Percentiles rank a stretch among this genome's conserved stretches.
phyloP scores from a whole-genome alignment of 106 monocot genomes.

The Dioscorea alata region DNA sequence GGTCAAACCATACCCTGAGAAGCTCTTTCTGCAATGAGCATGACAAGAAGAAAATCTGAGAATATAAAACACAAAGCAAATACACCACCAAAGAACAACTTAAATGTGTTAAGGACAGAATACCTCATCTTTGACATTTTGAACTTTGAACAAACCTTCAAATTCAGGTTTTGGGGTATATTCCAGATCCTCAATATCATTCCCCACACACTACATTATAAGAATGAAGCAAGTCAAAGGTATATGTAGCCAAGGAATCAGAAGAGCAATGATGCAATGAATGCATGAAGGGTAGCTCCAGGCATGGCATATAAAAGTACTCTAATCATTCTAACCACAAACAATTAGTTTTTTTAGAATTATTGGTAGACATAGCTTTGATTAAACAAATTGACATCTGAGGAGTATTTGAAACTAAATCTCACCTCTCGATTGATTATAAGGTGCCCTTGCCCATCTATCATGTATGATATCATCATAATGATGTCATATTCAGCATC shows the following conservation, averaged over 20 bases:
- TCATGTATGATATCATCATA: slow-evolving; percentile 99
- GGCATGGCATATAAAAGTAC: too few relatives aligned
- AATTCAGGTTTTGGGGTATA: slow-evolving; percentile 99
- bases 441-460: slow-evolving; percentile 83
- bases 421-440: slow-evolving; percentile 93
- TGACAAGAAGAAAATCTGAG: not conserved
- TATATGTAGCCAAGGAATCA: too few relatives aligned
- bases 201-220: slow-evolving; percentile 73
- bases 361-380: not conserved
- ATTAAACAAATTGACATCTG: not conserved
- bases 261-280: too few relatives aligned
- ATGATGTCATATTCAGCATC: slow-evolving; percentile 91
- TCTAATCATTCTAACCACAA: too few relatives aligned
- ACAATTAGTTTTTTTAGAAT: too few relatives aligned
- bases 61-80: not conserved
- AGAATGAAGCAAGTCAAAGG: too few relatives aligned
- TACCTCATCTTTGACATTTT: slow-evolving; percentile 93
- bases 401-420: not conserved
- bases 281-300: too few relatives aligned
- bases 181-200: slow-evolving; percentile 95
- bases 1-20: slow-evolving; percentile 79
- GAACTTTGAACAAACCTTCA: slow-evolving; percentile 89
- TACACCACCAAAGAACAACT: not conserved
- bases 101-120: not conserved
- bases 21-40: slow-evolving; percentile 59